Base-by-base conservation (phyloP, 2,329 filamentous ascomycete species). In the Colletotrichum cordylinicola region DNA sequence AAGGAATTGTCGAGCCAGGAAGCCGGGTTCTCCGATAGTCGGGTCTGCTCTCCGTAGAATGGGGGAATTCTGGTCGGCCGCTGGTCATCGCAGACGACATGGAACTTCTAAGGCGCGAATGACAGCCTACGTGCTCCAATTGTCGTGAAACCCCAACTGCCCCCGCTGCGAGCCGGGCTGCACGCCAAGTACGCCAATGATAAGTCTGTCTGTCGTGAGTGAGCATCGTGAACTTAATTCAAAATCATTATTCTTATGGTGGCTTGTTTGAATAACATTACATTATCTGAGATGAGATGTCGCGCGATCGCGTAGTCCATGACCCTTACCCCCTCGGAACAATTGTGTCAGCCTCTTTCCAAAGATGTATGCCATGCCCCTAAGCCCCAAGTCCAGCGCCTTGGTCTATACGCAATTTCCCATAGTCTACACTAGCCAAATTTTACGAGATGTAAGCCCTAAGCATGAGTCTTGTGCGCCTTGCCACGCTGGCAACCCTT, bases 1-100 rank as follows among this genome's bases (percentile, higher is more conserved):
- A 67, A 77, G 65, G 70, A 74, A 64, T 77, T 77, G 74, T 65
- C 70, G 76, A 77, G 72, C 16, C 6, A 8, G 16, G 8, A 39
- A 24, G 18, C 72, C 48, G 60, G 29, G 5, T n/a, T 29, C n/a
- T 67, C 72, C 68, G 69, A 72, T 64, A 18, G 3, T 48, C 72
- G 56, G 62, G 52, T 8, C 8, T 27, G 2, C n/a, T 2, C 15
- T 3, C 16, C n/a, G 64, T 13, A 16, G 6, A 16, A 5, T 9
- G 31, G 21, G 5, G 8, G 43, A 4, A 8, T 5, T 39, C n/a
- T 13, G 4, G 33, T 52, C n/a, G 33, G 33, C 60, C 60, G 24
- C 39, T n/a, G 29, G 18, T 35, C 29, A 31, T 13, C 33, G 18
- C 8, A 27, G 27, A n/a, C n/a, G 24, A 24, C 8, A 55, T 35